These are phyloP conservation scores for Tothia fuscella DNA, from an alignment of 2,329 filamentous ascomycete genomes.

Conservation along the genomic window DNA sequence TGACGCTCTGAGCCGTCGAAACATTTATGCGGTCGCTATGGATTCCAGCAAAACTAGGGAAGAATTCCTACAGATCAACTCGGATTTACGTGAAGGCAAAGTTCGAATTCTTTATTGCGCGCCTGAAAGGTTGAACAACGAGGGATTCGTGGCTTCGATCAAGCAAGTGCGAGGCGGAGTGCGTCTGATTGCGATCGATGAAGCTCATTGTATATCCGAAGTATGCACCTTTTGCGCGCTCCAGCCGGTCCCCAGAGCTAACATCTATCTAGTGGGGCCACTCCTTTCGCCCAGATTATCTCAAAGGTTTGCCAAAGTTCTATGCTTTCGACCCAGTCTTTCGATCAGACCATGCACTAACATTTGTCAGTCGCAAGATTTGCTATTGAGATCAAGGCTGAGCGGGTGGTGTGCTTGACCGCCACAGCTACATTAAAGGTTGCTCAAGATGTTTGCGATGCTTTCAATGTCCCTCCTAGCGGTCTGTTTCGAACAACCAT, in stretches of 20 bases:
- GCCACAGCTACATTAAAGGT: slow-evolving; percentile 79
- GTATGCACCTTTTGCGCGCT: too few relatives aligned
- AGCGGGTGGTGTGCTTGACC: slow-evolving; percentile 86
- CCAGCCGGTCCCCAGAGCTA: too few relatives aligned
- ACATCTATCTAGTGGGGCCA: too few relatives aligned
- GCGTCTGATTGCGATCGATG: slow-evolving; percentile 80
- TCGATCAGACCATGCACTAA: slow-evolving; percentile 39
- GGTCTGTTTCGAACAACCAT: slow-evolving; percentile 48
- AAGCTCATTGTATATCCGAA: slow-evolving; percentile 94
- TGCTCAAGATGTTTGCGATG: slow-evolving; percentile 69
- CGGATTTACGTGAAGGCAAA: slow-evolving; percentile 35
- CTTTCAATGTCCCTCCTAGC: slow-evolving; percentile 37
- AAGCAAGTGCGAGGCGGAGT: slow-evolving; percentile 68
- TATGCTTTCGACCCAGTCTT: neutral
- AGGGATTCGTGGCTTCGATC: slow-evolving; percentile 46
- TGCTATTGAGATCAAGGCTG: slow-evolving; percentile 73
- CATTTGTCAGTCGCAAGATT: slow-evolving; percentile 64
- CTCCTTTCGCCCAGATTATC: slow-evolving; percentile 77
- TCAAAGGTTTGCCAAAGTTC: slow-evolving; percentile 8
- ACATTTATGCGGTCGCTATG: slow-evolving; percentile 41
- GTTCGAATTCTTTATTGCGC: slow-evolving; percentile 47
- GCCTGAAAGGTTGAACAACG: slow-evolving; percentile 49
- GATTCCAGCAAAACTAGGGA: slow-evolving; percentile 42
- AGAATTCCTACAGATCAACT: slow-evolving; percentile 28
- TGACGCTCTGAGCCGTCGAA: slow-evolving; percentile 51